Conservation (phyloP, 2,329 filamentous ascomycete species). For the Ophiostoma triangulosporum region DNA sequence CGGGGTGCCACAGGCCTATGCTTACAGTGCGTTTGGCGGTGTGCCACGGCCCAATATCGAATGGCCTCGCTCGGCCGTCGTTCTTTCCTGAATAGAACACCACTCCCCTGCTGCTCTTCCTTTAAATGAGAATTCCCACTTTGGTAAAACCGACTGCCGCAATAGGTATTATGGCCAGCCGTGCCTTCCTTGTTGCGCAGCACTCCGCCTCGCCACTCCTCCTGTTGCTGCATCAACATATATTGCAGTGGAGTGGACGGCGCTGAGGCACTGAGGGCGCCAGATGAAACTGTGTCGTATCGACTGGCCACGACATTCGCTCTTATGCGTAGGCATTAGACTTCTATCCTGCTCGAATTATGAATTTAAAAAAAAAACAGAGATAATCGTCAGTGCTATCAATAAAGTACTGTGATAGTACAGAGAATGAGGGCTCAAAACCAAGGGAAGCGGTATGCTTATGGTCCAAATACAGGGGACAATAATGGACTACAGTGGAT, state of each 20-base stretch:
- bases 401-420: background rate
- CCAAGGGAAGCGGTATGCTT: background rate
- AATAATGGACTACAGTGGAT: background rate
- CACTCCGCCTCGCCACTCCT: background rate
- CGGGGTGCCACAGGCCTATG: background rate
- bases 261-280: background rate
- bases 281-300: background rate
- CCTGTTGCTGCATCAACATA: slow-evolving; percentile 12
- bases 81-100: background rate
- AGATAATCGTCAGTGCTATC: background rate
- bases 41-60: background rate
- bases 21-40: background rate
- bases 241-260: slow-evolving; percentile 8
- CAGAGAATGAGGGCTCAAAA: background rate
- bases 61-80: background rate
- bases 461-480: background rate
- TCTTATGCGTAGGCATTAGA: too few relatives aligned
- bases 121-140: background rate
- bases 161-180: background rate
- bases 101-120: background rate
- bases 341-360: background rate
- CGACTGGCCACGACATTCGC: background rate
- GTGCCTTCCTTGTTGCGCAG: slow-evolving; percentile 3
- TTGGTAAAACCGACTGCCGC: background rate
- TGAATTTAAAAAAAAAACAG: background rate